These are phyloP conservation scores for Fraxinus nigra DNA, from an alignment of 305 asterid species.

Conservation along the genomic window DNA sequence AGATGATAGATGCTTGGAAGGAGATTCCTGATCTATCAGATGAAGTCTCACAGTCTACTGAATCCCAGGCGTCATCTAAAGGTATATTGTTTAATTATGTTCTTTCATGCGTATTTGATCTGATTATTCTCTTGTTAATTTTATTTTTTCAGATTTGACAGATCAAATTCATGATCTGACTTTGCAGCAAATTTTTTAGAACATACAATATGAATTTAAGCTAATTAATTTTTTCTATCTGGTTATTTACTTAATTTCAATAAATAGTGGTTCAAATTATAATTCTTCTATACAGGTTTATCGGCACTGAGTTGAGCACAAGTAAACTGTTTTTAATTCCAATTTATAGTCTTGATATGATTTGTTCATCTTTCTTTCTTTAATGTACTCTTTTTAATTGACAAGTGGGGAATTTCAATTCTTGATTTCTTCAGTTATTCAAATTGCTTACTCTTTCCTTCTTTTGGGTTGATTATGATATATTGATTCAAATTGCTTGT, in stretches of 20 bases:
- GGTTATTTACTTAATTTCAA: not conserved
- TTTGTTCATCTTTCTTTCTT: not conserved
- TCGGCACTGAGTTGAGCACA: not conserved
- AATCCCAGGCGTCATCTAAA: constrained; percentile 56
- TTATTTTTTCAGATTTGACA: constrained; percentile 9
- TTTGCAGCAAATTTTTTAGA: not conserved
- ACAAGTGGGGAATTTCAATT: not conserved
- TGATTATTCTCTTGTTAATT: constrained; percentile 1
- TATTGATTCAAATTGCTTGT: not conserved
- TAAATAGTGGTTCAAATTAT: not conserved
- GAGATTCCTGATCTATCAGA: constrained; percentile 66
- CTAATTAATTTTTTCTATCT: not conserved
- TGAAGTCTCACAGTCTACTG: constrained; percentile 44
- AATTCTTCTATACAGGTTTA: not conserved
- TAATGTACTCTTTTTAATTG: not conserved
- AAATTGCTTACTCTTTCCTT: not conserved
- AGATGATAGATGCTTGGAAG: constrained; percentile 79
- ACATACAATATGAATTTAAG: not conserved
- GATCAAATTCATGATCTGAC: constrained; percentile 8
- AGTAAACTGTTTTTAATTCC: not conserved
- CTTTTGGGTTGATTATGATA: constrained; percentile 6
- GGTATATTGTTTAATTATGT: constrained; percentile 32
- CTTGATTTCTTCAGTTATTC: constrained; percentile 2
- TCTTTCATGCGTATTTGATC: not conserved
- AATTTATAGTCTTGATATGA: constrained; percentile 10